phyloP scores from a whole-genome alignment of 352 stramenopile species.

The Halophytophthora batemanensis region DNA sequence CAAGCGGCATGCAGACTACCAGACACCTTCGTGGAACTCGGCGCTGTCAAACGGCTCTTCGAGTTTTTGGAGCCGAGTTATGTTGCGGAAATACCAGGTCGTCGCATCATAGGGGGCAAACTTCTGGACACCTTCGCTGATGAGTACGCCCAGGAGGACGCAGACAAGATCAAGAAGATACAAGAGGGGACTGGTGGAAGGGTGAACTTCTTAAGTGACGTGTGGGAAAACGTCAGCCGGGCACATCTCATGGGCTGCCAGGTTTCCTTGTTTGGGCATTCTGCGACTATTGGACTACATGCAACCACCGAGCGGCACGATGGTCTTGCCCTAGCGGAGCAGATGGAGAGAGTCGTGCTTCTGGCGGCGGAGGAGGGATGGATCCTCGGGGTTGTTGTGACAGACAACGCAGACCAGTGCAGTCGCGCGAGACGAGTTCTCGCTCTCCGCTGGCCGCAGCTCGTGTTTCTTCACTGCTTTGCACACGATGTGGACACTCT shows the following conservation, averaged over 20 bases:
- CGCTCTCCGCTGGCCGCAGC: constrained; percentile 1
- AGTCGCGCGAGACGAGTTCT: constrained; percentile 11
- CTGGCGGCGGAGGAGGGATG: neutral
- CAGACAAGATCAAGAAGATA: too few relatives aligned
- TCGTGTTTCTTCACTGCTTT: constrained; percentile 13
- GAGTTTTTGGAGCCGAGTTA: too few relatives aligned
- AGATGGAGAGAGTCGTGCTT: constrained; percentile 6
- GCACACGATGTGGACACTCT: constrained; percentile 20
- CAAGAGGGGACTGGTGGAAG: neutral
- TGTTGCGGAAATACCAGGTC: too few relatives aligned
- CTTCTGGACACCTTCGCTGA: too few relatives aligned
- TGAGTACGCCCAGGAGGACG: too few relatives aligned
- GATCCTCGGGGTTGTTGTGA: constrained; percentile 6
- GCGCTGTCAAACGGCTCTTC: too few relatives aligned
- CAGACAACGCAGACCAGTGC: constrained; percentile 15
- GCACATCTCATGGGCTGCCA: constrained; percentile 6
- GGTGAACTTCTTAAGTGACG: constrained; percentile 12
- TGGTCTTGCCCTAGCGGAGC: constrained; percentile 4
- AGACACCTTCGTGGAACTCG: too few relatives aligned
- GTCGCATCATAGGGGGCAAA: too few relatives aligned
- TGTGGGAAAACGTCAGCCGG: constrained; percentile 8
- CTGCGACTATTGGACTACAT: constrained; percentile 2
- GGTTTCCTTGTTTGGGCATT: constrained; percentile 1
- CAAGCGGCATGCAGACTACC: too few relatives aligned
- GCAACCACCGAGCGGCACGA: neutral